phyloP scores from a whole-genome alignment of 306 rosid genomes.

The Bauhinia variegata region DNA sequence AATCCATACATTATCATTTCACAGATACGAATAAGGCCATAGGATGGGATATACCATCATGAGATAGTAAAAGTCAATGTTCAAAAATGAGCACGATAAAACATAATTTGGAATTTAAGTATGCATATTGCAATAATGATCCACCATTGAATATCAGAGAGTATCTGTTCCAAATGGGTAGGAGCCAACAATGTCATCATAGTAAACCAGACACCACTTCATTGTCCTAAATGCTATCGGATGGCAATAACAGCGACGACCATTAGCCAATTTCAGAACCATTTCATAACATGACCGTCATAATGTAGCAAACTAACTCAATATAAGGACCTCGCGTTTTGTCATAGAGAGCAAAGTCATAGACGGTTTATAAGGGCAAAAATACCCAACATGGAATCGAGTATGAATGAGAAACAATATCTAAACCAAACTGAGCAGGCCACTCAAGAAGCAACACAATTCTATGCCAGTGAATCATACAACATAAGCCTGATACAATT shows the following conservation, averaged over 20 bases:
- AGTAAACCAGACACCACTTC: constrained; percentile 18
- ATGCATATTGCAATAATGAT: no score
- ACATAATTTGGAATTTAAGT: no score
- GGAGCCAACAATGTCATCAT: constrained; percentile 22
- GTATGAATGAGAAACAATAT: background rate
- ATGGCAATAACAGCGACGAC: no score
- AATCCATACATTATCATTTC: background rate
- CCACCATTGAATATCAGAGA: background rate
- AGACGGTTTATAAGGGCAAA: background rate
- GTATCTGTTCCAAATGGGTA: background rate
- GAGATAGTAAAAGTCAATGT: no score
- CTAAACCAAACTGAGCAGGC: background rate
- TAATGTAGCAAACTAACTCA: background rate
- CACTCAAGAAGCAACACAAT: background rate
- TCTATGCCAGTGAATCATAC: background rate
- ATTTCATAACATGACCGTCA: background rate
- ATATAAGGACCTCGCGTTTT: background rate
- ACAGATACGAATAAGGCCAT: background rate
- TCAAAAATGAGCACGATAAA: no score
- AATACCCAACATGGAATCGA: background rate
- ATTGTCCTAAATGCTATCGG: constrained; percentile 10
- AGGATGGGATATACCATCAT: no score
- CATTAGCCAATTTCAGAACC: constrained; percentile 2
- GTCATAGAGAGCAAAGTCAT: constrained; percentile 3
- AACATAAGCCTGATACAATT: background rate